Evolutionary conservation across 2,329 filamentous ascomycete genomes (phyloP), one percentile per base, ranked within the genome.

Genomic region (Trichoderma aggressivum): DNA sequence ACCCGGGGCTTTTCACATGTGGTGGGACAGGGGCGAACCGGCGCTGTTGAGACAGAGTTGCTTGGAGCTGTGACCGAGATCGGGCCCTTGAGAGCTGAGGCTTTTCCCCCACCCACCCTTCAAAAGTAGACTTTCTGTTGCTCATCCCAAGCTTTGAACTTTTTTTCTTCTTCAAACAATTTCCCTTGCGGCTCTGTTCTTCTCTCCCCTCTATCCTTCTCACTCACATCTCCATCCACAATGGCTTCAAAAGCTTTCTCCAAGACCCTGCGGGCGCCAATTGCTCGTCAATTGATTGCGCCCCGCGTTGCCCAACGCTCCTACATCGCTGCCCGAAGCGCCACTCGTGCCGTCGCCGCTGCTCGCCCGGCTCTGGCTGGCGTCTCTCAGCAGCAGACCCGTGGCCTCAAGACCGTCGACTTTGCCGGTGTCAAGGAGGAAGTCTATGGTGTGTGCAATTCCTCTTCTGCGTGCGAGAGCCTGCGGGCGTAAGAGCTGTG

Each of bases 341-440:
- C 86, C 73, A 85, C 86, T 74, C 83, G 87, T 75, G 84, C 85
- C 74, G 84, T 86, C 76, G 85, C 87, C 75, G 82, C 86, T 77
- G 83, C 86, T 75, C 85, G 84, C 76, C 83, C 85, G 75, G 85
- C 84, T 74, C 82, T 85, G 62, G 81, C 84, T 77, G 84, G 82
- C 73, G 79, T 80, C 12, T 62, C 67, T 70, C 87, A 90, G 82
- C 91, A 94, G 87, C 91, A 94, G 87, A 86, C 88, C 76, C 92
- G 96, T 81, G 96, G 96, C 83, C 86, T 97, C 81, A 98, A 99
- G 93, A 98, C 95, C 78, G 95, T 99, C 84, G 94, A 98, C 90
- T 99, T 99, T 84, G 96, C 96, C 77, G 96, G 94, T 80, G 88
- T 89, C 82, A 95, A 97, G 87, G 96, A 99, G 89, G 90, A 91